Evolutionary conservation across 306 rosid genomes (phyloP), one percentile per base, ranked within the genome.

Genomic region (Quercus cerris): DNA sequence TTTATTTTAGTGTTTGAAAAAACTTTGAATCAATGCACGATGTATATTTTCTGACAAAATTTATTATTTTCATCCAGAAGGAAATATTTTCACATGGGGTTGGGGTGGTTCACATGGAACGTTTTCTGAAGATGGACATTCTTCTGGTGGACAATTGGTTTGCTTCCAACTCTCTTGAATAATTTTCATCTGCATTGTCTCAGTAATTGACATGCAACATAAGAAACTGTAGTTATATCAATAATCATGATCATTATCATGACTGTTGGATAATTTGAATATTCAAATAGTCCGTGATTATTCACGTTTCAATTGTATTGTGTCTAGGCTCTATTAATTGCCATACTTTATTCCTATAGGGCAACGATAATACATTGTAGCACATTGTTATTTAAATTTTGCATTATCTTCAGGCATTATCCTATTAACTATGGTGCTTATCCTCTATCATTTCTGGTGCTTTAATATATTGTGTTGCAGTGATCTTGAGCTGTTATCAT

Each of bases 91-190:
- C 87, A 94, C 98, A 71, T 94, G 98, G 98, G 98, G 98, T 55
- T 94, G 98, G 98, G 97, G 97, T 82, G 98, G 98, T 82, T 91
- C 98, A 38, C 84, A 88, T 75, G 98, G 97, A 77, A 94, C 98
- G 57, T 92, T 94, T 84, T 90, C 97, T 30, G 97, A 82, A 44
- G 90, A 75, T 76, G 97, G 95, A 41, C 90, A 84, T 86, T 94
- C 98, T 64, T 94, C 98, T 1, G 97, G 94, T 67, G 98, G 97
- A 74, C 98, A 94, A 86, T 81, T 94, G 97, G 98, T 94, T 77
- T 83, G 86, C 71, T 85, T 80, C 81, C 81, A 51, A 72, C 75
- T 85, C 69, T 83, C 81, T 23, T 76, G 6, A 35, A 44, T 79
- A 22, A 18, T 75, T 78, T 46, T 27, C 46, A 27, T 11, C 35